These are phyloP conservation scores for Wickerhamomyces bisporus DNA, from an alignment of 805 yeast genomes.

Conservation along the genomic window DNA sequence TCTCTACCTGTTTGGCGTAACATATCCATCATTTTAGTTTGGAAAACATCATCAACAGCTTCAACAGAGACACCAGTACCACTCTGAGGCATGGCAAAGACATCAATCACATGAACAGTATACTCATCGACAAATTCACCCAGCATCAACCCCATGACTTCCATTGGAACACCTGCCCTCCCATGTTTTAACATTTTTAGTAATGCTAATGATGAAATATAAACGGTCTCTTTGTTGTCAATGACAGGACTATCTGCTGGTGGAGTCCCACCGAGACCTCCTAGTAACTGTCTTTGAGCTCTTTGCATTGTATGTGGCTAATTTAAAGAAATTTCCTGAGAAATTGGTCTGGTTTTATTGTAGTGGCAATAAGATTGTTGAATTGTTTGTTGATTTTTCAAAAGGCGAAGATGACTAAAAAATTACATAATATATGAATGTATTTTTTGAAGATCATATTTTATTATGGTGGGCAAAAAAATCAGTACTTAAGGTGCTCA, in stretches of 20 bases:
- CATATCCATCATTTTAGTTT: conserved; percentile 99
- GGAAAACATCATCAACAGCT: conserved; percentile 98
- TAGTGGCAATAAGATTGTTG: neutral
- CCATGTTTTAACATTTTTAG: conserved; percentile 97
- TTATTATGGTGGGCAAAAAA: too few relatives aligned
- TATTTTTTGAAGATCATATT: too few relatives aligned
- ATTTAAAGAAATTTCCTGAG: neutral
- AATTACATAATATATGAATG: neutral
- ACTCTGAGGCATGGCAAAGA: conserved; percentile 98
- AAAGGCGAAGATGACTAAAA: neutral
- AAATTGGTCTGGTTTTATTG: neutral
- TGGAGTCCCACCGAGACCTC: conserved; percentile 41
- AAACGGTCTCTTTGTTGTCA: conserved; percentile 94
- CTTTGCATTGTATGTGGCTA: conserved; percentile 30
- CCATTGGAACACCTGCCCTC: conserved; percentile 86
- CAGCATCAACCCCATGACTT: conserved; percentile 95
- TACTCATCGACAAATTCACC: conserved; percentile 98
- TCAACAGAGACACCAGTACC: conserved; percentile 99
- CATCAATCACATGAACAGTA: conserved; percentile 95
- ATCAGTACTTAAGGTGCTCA: too few relatives aligned
- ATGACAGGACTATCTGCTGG: conserved; percentile 74
- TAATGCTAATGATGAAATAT: conserved; percentile 91
- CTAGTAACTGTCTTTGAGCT: conserved; percentile 36
- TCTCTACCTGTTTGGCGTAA: conserved; percentile 98
- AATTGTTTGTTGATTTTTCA: conserved; percentile 1